phyloP scores from a whole-genome alignment of 2,329 filamentous ascomycete genomes.

The Neopestalotiopsis rosae region DNA sequence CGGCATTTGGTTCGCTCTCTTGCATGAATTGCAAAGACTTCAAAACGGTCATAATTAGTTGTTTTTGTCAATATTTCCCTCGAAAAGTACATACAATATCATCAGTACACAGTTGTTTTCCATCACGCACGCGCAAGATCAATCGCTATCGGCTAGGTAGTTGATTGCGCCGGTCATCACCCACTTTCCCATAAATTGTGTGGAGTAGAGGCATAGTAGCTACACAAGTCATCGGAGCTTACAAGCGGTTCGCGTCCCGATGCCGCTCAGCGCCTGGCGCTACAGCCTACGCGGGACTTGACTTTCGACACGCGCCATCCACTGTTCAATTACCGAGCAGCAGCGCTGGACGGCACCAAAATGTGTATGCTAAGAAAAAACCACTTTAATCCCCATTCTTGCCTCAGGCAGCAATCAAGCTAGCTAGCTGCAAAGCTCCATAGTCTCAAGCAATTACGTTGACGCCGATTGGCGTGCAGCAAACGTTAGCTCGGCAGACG shows the following conservation, averaged over 20 bases:
- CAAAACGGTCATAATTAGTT: neutral
- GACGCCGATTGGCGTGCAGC: constrained; percentile 11
- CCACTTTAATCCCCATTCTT: neutral
- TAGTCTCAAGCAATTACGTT: neutral
- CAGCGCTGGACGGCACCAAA: neutral
- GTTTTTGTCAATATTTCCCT: neutral
- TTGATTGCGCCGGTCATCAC: neutral
- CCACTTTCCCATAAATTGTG: neutral
- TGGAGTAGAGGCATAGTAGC: neutral
- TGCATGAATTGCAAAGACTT: neutral
- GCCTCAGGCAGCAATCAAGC: constrained; percentile 2
- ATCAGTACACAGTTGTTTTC: neutral
- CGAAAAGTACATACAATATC: neutral
- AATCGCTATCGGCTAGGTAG: neutral
- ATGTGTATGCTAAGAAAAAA: neutral
- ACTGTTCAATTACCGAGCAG: neutral
- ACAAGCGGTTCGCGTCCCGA: neutral
- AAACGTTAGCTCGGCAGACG: constrained; percentile 8
- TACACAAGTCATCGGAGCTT: neutral
- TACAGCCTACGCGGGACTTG: neutral
- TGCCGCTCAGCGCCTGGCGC: neutral
- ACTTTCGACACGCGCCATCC: neutral
- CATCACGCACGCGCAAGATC: neutral
- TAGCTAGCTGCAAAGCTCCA: neutral
- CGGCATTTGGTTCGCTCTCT: neutral